Evolutionary conservation across 106 monocot genomes (phyloP), one percentile per base, ranked within the genome.

Genomic region (Dioscorea zingiberensis): DNA sequence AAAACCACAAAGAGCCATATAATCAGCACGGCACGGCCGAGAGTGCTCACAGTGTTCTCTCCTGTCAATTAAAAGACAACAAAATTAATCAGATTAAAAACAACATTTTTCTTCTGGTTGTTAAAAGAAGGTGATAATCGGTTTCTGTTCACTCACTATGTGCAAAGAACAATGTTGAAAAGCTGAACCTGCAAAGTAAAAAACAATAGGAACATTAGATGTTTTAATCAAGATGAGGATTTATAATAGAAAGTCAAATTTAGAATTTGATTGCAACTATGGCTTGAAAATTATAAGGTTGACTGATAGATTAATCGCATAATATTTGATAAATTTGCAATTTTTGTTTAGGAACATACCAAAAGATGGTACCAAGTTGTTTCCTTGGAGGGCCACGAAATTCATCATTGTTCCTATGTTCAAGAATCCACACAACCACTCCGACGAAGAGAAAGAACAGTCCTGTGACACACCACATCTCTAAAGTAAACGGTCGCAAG

Each of bases 111-210:
- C 59, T n/a, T 15, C 27, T 59, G 23, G 19, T 21, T 3, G 28
- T 19, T 24, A 38, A 54, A 26, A n/a, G 57, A 48, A 24, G 26
- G 17, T 1, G 5, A 62, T 6, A 27, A 12, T 23, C 4, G 29
- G 11, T n/a, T 27, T n/a, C 3, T 21, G 26, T 54, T 51, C 1
- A 66, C 77, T 77, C 64, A 77, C 77, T 71, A 27, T 77, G 77
- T 13, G 77, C 47, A 26, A 77, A 77, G 60, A 77, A 77, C 63
- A 77, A 55, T 26, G 77, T 77, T 53, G 77, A 77, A 25, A 77
- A 71, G 25, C 71, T 71, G 61, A 77, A 77, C 77, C 77, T 77
- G 77, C 30, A 77, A 61, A 7, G 30, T 28, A 61, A 30, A 62
- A 62, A 3, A 38, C 38, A 6, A 38, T 38, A 38, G 38, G 10